Evolutionary conservation across 176 grass and related monocot species (phyloP).

Genomic region (Dactylis glomerata): DNA sequence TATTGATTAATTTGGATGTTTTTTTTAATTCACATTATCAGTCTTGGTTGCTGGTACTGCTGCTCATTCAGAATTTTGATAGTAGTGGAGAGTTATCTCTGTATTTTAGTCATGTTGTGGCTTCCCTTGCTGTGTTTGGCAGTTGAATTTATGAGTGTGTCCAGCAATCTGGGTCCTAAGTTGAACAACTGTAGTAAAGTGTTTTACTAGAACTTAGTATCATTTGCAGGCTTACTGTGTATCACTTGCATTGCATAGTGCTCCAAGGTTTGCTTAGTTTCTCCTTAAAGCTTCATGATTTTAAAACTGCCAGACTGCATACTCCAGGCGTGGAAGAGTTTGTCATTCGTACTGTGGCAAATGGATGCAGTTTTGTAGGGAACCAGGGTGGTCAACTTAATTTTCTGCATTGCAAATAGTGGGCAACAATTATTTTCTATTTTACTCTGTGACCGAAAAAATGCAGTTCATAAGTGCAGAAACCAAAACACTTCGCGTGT

Average conservation of each 20-base stretch:
- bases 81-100: not conserved
- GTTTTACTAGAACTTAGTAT: not conserved
- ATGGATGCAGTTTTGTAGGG: not conserved
- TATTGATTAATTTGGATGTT: not conserved
- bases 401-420: not conserved
- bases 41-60: not conserved
- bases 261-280: not conserved
- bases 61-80: not conserved
- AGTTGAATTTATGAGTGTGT: not conserved
- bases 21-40: not conserved
- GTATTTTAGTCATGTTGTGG: not conserved
- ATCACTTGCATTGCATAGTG: not conserved
- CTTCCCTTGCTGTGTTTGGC: not conserved
- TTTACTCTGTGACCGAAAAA: not conserved
- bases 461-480: not conserved
- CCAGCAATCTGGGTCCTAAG: not conserved
- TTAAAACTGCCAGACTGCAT: not conserved
- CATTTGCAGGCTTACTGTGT: not conserved
- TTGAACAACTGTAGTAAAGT: not conserved
- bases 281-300: not conserved
- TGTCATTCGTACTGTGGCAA: not conserved
- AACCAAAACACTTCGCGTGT: not conserved
- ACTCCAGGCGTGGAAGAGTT: not conserved
- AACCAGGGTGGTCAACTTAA: not conserved
- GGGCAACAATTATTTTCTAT: not conserved